Evolutionary conservation across 805 yeast genomes (phyloP).

Genomic region (Cyberlindnera mycetangii): DNA sequence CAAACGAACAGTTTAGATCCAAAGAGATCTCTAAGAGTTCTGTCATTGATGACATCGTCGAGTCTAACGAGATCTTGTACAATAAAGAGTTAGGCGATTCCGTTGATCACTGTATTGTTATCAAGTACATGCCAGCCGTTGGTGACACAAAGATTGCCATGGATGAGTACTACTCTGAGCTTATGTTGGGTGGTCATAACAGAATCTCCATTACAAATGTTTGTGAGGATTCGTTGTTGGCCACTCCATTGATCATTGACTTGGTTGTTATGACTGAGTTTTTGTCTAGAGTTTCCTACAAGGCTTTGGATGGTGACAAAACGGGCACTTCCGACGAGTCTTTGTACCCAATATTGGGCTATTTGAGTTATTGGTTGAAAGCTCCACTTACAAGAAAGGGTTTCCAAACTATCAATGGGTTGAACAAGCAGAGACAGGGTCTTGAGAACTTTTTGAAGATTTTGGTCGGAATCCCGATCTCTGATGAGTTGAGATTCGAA

Average conservation of each 20-base stretch:
- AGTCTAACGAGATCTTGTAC: slow-evolving; percentile 79
- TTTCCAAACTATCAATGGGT: slow-evolving; percentile 84
- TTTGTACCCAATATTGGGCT: slow-evolving; percentile 82
- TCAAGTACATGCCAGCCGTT: slow-evolving; percentile 90
- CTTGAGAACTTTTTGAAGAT: slow-evolving; percentile 88
- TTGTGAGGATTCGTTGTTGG: slow-evolving; percentile 92
- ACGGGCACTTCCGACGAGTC: slow-evolving; percentile 27
- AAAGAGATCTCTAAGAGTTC: slow-evolving; percentile 92
- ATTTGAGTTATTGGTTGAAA: slow-evolving; percentile 92
- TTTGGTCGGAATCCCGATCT: slow-evolving; percentile 84
- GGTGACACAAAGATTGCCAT: slow-evolving; percentile 97
- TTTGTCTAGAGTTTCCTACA: slow-evolving; percentile 80
- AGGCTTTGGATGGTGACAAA: slow-evolving; percentile 43
- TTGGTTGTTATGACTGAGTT: slow-evolving; percentile 88
- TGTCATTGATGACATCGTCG: slow-evolving; percentile 92
- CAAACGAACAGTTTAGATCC: slow-evolving; percentile 91
- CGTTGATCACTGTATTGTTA: slow-evolving; percentile 93
- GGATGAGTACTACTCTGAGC: slow-evolving; percentile 96
- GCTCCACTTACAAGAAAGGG: slow-evolving; percentile 95
- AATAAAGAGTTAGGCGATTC: slow-evolving; percentile 72
- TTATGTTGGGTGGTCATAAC: slow-evolving; percentile 97
- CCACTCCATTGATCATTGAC: slow-evolving; percentile 92
- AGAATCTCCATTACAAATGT: slow-evolving; percentile 92
- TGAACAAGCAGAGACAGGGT: slow-evolving; percentile 92
- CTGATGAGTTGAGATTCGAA: slow-evolving; percentile 90